Conservation (phyloP, 495 filamentous ascomycete genomes). For the Elasticomyces elasticus region DNA sequence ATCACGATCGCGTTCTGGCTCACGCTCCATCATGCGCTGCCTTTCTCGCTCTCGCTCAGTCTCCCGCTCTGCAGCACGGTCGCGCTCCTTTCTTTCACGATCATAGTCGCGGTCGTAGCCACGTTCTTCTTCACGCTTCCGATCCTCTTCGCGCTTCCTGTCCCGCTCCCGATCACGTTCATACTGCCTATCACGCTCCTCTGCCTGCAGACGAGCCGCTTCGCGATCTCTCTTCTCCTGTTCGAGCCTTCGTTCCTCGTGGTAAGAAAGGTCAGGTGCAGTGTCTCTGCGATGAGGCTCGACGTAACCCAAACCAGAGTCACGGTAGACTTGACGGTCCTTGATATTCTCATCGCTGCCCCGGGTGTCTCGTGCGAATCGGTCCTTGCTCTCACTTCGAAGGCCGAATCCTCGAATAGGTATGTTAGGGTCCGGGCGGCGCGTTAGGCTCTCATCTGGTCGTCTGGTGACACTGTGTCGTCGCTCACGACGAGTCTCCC, state of each 20-base stretch:
- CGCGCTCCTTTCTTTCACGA: constrained; percentile 17
- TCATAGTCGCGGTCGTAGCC: constrained; percentile 15
- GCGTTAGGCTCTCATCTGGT: constrained; percentile 20
- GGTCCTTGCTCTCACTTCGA: constrained; percentile 20
- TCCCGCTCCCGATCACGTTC: constrained; percentile 13
- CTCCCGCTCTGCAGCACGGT: constrained; percentile 19
- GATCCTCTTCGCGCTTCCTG: constrained; percentile 9
- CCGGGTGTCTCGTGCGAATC: constrained; percentile 16
- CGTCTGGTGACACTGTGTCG: constrained; percentile 20
- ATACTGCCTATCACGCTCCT: constrained; percentile 7
- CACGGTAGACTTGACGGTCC: background rate
- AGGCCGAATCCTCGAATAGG: constrained; percentile 33
- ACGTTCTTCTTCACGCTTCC: constrained; percentile 10
- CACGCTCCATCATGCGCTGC: background rate
- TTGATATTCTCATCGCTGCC: constrained; percentile 19
- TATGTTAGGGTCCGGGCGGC: constrained; percentile 14
- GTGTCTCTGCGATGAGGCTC: constrained; percentile 18
- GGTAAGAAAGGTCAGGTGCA: constrained; percentile 9
- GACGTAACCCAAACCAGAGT: constrained; percentile 18
- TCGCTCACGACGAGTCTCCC: constrained; percentile 20
- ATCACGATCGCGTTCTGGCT: constrained; percentile 1
- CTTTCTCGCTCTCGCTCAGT: constrained; percentile 10
- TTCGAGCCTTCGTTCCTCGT: constrained; percentile 9
- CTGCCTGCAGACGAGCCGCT: constrained; percentile 5
- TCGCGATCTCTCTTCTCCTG: constrained; percentile 15